phyloP scores from a whole-genome alignment of 805 yeast genomes.

The Dipodascus geniculatus region DNA sequence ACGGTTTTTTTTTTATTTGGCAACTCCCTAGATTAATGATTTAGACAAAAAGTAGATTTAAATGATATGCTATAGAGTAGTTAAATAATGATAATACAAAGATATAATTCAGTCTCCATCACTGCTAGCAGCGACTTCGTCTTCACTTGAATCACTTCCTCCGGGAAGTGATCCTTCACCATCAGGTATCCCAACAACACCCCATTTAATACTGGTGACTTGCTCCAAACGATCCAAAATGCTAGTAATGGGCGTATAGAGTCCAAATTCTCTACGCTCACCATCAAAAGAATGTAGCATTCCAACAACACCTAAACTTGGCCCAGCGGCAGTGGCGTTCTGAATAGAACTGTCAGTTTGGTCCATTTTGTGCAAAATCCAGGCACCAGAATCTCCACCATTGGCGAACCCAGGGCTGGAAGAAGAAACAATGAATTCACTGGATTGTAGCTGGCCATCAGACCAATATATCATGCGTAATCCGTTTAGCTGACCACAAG shows the following conservation, averaged over 20 bases:
- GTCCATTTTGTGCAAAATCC: constrained; percentile 55
- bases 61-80: no score
- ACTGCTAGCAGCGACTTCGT: background rate
- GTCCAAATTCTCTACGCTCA: constrained; percentile 79
- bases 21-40: no score
- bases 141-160: constrained; percentile 19
- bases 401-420: constrained; percentile 59
- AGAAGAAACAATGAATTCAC: constrained; percentile 75
- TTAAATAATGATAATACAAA: no score
- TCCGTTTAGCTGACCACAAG: constrained; percentile 69
- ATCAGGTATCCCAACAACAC: constrained; percentile 51
- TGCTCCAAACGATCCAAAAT: constrained; percentile 61
- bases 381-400: constrained; percentile 93
- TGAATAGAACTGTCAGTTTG: background rate
- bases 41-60: no score
- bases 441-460: constrained; percentile 76
- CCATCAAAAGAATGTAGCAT: constrained; percentile 95
- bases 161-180: constrained; percentile 18
- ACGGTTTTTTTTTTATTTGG: no score
- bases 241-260: constrained; percentile 72
- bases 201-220: constrained; percentile 82
- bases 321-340: constrained; percentile 9
- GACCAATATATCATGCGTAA: constrained; percentile 85
- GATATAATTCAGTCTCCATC: background rate
- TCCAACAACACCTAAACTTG: constrained; percentile 79